A percentile compares a stretch with the other conserved stretches of the same genome.
Conservation (phyloP, 768 basidiomycete species). For the Suillus brevipes region DNA sequence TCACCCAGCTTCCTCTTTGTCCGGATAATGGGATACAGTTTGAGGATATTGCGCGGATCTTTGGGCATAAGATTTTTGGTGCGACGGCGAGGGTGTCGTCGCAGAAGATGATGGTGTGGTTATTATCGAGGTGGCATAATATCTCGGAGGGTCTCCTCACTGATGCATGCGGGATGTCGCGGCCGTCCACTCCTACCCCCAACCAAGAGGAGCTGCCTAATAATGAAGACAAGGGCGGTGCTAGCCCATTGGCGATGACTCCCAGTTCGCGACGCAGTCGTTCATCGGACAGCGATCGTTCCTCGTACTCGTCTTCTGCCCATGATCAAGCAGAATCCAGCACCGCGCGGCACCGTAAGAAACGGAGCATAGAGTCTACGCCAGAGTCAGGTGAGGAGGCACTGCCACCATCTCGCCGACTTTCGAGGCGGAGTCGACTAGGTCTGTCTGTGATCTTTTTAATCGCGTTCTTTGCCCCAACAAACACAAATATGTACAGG, state of each 20-base stretch:
- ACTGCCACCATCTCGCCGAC: neutral
- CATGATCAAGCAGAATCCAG: constrained; percentile 17
- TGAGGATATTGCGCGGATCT: constrained; percentile 47
- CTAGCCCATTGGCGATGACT: constrained; percentile 1
- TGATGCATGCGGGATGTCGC: constrained; percentile 27
- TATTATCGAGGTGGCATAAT: constrained; percentile 28
- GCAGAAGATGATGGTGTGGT: constrained; percentile 35
- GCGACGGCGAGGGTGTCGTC: constrained; percentile 26
- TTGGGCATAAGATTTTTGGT: constrained; percentile 43
- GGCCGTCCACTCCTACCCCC: constrained; percentile 13
- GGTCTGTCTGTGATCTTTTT: constrained; percentile 14
- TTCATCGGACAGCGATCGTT: constrained; percentile 3
- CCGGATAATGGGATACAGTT: constrained; percentile 50
- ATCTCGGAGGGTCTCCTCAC: constrained; percentile 28
- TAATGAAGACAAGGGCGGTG: neutral
- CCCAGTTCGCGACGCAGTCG: constrained; percentile 11
- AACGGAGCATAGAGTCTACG: constrained; percentile 11
- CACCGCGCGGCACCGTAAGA: constrained; percentile 19
- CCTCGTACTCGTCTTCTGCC: constrained; percentile 11
- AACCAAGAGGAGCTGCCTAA: neutral
- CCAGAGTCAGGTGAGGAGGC: constrained; percentile 8
- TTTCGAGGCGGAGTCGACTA: neutral
- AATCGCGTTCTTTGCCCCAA: neutral
- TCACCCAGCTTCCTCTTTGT: constrained; percentile 51
- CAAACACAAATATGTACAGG: neutral